These are phyloP conservation scores for Metarhizium anisopliae DNA, from an alignment of 2,329 filamentous ascomycete genomes.

Conservation along the genomic window DNA sequence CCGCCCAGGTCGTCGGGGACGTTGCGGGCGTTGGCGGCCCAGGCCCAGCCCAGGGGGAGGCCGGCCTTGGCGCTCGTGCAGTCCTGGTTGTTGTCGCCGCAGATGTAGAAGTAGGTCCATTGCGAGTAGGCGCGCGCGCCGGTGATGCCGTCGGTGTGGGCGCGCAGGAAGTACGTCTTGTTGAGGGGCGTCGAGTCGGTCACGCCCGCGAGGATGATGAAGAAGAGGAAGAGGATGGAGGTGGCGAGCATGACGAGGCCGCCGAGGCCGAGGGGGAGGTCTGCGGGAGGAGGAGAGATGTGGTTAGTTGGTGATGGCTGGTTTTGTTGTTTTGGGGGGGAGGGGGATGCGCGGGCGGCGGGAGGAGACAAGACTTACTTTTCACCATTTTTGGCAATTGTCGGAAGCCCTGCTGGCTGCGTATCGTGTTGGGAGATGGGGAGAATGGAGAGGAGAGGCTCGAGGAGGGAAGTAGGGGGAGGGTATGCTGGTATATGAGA, in stretches of 20 bases:
- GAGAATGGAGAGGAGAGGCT: not conserved
- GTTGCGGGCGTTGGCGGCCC: slow-evolving; percentile 37
- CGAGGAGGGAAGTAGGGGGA: too few relatives aligned
- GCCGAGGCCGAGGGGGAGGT: slow-evolving; percentile 30
- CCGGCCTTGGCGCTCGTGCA: slow-evolving; percentile 57
- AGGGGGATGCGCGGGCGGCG: not conserved
- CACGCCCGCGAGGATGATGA: slow-evolving; percentile 49
- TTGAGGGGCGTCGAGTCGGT: slow-evolving; percentile 48
- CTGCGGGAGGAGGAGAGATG: slow-evolving; percentile 15
- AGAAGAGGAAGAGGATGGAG: slow-evolving; percentile 46
- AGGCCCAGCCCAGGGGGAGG: slow-evolving; percentile 64
- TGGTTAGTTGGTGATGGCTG: not conserved
- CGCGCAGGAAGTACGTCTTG: slow-evolving; percentile 77
- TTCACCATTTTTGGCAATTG: slow-evolving; percentile 6
- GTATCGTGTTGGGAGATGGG: not conserved
- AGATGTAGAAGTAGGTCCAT: slow-evolving; percentile 90
- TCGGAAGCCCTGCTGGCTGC: not conserved
- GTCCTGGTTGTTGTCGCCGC: slow-evolving; percentile 53
- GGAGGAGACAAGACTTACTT: slow-evolving; percentile 9
- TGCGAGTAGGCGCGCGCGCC: slow-evolving; percentile 60
- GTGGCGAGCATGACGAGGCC: slow-evolving; percentile 40
- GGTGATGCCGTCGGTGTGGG: slow-evolving; percentile 63
- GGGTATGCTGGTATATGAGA: too few relatives aligned
- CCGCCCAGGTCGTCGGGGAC: slow-evolving; percentile 40
- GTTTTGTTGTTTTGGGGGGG: not conserved